These are phyloP conservation scores for Luffa aegyptiaca DNA, from an alignment of 306 rosid genomes.

Conservation along the genomic window DNA sequence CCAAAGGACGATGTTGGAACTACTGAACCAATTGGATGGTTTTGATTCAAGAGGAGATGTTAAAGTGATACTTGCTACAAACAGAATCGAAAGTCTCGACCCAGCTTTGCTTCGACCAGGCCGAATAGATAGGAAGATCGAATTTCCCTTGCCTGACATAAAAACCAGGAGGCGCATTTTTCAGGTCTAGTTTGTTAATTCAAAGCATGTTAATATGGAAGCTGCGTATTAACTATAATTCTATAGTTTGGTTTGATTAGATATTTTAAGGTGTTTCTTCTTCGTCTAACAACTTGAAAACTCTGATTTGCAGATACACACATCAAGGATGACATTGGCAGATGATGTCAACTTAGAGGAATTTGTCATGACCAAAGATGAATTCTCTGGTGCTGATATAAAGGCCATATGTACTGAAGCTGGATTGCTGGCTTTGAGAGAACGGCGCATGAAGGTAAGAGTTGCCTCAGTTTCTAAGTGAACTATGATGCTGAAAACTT, in stretches of 20 bases:
- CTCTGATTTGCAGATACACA: conserved; percentile 64
- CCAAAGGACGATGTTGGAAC: conserved; percentile 91
- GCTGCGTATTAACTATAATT: background rate
- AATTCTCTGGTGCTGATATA: conserved; percentile 96
- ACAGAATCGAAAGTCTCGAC: conserved; percentile 88
- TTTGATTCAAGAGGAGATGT: conserved; percentile 98
- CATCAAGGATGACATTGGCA: conserved; percentile 93
- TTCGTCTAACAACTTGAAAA: background rate
- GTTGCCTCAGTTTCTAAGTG: conserved; percentile 4
- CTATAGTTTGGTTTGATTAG: background rate
- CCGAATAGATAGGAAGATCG: conserved; percentile 89
- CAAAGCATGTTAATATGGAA: conserved; percentile 4
- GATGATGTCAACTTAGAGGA: conserved; percentile 97
- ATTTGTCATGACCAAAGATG: conserved; percentile 98
- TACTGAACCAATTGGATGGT: conserved; percentile 90
- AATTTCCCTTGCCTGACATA: conserved; percentile 95
- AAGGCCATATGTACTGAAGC: conserved; percentile 99
- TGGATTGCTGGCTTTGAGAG: conserved; percentile 87
- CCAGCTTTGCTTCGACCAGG: conserved; percentile 98
- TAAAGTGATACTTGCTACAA: conserved; percentile 91
- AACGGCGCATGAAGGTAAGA: conserved; percentile 96
- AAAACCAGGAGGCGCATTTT: conserved; percentile 97
- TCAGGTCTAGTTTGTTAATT: conserved; percentile 40
- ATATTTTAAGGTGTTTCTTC: background rate
- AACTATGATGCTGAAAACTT: background rate